Percentiles rank a stretch among this genome's conserved stretches.
phyloP scores from a whole-genome alignment of 257 asterid genomes.

The Capsicum pubescens region DNA sequence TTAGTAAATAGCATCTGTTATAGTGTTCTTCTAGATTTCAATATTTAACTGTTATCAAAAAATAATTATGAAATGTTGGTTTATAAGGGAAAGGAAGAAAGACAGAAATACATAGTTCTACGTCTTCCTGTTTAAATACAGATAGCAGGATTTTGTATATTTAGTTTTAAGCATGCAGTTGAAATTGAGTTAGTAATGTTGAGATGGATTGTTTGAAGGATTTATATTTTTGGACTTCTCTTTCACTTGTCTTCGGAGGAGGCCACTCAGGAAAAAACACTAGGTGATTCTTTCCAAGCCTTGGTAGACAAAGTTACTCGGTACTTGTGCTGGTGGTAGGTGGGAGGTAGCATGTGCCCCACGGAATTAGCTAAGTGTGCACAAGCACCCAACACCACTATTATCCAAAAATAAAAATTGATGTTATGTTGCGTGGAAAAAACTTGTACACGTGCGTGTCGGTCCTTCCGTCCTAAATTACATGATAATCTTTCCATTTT shows the following conservation, averaged over 20 bases:
- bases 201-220: not conserved
- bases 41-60: too few species aligned
- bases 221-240: not conserved
- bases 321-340: not conserved
- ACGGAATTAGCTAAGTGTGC: not conserved
- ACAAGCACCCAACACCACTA: not conserved
- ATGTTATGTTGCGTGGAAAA: not conserved
- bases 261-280: not conserved
- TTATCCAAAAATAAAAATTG: too few species aligned
- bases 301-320: not conserved
- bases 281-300: too few species aligned
- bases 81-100: not conserved
- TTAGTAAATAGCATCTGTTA: not conserved
- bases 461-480: not conserved
- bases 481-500: not conserved
- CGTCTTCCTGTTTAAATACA: not conserved
- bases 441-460: not conserved
- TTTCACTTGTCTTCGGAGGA: not conserved
- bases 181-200: not conserved
- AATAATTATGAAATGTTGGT: not conserved
- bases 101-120: not conserved
- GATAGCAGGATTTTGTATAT: not conserved
- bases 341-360: not conserved
- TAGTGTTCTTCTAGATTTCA: not conserved
- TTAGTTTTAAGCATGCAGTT: not conserved